Conservation (phyloP, 140 eudicot species). For the Oenanthe javanica region DNA sequence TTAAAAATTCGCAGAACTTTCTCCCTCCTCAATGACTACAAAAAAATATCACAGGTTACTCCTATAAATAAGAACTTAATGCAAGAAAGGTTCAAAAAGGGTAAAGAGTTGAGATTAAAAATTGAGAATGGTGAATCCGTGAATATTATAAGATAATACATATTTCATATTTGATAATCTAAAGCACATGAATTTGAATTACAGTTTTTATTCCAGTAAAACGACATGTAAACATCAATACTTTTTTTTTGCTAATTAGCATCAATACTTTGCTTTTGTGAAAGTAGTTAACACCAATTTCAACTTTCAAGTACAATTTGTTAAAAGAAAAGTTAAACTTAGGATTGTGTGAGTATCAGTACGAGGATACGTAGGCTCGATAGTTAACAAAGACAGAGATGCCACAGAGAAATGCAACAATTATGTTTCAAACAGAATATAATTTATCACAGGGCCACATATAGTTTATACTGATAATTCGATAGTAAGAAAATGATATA, state of each 20-base stretch:
- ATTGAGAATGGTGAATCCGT: background rate
- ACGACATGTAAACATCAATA: background rate
- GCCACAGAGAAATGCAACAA: background rate
- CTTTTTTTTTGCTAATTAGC: background rate
- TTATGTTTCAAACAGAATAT: background rate
- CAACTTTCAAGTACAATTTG: background rate
- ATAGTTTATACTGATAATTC: no score
- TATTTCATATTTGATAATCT: background rate
- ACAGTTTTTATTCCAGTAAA: background rate
- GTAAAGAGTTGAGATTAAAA: background rate
- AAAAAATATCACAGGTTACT: background rate
- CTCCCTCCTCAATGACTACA: slow-evolving; percentile 79
- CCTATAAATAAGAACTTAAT: background rate
- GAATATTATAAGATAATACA: no score
- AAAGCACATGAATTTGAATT: background rate
- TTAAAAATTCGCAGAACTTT: slow-evolving; percentile 69
- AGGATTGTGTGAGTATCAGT: background rate
- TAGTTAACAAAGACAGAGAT: background rate
- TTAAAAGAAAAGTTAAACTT: background rate
- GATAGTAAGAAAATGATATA: background rate
- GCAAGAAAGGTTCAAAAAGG: background rate
- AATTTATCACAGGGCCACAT: background rate
- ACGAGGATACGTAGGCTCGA: background rate
- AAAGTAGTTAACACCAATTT: background rate
- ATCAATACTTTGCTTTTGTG: background rate